phyloP scores from a whole-genome alignment of 208 protist genomes.

The Phytomonas serpens region DNA sequence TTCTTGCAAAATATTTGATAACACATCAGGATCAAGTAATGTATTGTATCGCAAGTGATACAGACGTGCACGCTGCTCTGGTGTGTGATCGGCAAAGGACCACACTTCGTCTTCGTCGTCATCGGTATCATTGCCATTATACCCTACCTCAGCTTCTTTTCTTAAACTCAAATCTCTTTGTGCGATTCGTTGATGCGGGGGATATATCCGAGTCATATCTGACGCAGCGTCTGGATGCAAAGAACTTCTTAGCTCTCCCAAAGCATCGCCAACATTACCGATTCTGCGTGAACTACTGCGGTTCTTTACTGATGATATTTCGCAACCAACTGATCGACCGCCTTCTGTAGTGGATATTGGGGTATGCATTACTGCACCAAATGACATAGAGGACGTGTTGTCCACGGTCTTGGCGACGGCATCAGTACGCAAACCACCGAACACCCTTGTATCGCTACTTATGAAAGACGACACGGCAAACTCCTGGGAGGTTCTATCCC shows the following conservation, averaged over 20 bases:
- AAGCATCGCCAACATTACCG: not conserved
- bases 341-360: not conserved
- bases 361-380: not conserved
- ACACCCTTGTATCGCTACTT: not conserved
- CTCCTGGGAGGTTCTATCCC: not conserved
- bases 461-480: not conserved
- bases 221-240: not conserved
- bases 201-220: not conserved
- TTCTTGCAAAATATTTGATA: slow-evolving; percentile 46
- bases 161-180: not conserved
- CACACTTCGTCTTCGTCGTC: slow-evolving; percentile 9
- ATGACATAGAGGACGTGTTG: not conserved
- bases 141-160: not conserved
- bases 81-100: slow-evolving; percentile 3
- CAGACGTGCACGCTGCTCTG: slow-evolving; percentile 33
- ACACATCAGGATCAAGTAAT: slow-evolving; percentile 43
- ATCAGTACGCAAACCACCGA: not conserved
- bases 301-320: not conserved
- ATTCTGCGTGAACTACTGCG: not conserved
- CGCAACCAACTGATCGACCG: not conserved
- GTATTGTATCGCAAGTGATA: slow-evolving; percentile 40
- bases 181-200: not conserved
- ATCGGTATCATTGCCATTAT: not conserved
- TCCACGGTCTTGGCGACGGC: not conserved
- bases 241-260: not conserved